Percentiles rank a stretch among this genome's conserved stretches.
These are phyloP conservation scores for Mycena kentingensis DNA, from an alignment of 768 basidiomycete species.

Conservation along the genomic window DNA sequence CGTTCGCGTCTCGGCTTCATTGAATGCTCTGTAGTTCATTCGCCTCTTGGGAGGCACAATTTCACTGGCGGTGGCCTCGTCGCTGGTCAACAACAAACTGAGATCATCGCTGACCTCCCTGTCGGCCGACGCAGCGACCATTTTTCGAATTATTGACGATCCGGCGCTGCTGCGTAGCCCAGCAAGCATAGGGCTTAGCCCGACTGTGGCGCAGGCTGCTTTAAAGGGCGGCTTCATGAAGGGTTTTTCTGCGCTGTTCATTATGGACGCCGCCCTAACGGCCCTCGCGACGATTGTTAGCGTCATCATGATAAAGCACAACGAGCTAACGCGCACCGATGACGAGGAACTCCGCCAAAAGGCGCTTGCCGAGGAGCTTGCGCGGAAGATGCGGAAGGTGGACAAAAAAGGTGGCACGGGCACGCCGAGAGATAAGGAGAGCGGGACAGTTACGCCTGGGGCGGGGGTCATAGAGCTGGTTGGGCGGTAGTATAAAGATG, in stretches of 20 bases:
- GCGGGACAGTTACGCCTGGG: no score
- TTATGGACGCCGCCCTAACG: slow-evolving; percentile 58
- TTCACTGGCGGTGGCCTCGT: slow-evolving; percentile 60
- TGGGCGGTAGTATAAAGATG: no score
- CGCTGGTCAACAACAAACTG: slow-evolving; percentile 64
- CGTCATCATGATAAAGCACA: slow-evolving; percentile 61
- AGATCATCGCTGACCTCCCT: slow-evolving; percentile 42
- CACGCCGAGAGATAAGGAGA: no score
- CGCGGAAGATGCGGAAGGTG: no score
- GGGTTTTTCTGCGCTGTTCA: slow-evolving; percentile 64
- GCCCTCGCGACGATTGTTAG: slow-evolving; percentile 57
- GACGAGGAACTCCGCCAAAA: slow-evolving; percentile 50
- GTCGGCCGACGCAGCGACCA: slow-evolving; percentile 37
- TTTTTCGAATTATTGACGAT: slow-evolving; percentile 50
- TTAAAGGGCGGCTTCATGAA: slow-evolving; percentile 52
- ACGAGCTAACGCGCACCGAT: slow-evolving; percentile 59
- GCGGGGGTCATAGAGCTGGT: no score
- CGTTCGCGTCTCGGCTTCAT: not conserved
- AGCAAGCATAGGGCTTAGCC: slow-evolving; percentile 37
- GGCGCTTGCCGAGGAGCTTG: slow-evolving; percentile 27
- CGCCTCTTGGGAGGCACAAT: slow-evolving; percentile 74
- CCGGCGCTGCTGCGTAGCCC: slow-evolving; percentile 42
- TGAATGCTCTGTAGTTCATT: slow-evolving; percentile 50
- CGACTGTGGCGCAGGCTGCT: slow-evolving; percentile 40
- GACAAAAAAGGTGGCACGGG: no score